Conservation (phyloP, 176 grass and related monocot species). For the Carex pumila region DNA sequence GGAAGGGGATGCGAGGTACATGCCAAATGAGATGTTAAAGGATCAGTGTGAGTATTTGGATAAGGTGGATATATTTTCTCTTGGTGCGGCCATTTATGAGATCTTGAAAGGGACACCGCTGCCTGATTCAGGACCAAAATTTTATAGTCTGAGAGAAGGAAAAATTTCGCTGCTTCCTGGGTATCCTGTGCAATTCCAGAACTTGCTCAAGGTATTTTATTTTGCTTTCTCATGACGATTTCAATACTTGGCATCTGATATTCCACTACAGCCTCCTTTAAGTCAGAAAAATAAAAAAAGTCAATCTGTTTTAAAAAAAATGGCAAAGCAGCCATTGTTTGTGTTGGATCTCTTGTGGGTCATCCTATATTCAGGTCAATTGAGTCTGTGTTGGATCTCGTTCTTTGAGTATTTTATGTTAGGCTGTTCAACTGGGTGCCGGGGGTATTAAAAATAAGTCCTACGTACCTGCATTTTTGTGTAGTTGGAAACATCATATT, state of each 20-base stretch:
- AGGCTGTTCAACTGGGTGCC: neutral
- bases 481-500: neutral
- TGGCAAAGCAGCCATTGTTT: neutral
- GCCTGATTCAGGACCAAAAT: slow-evolving; percentile 64
- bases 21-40: slow-evolving; percentile 91
- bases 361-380: neutral
- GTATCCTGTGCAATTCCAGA: slow-evolving; percentile 71
- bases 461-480: neutral
- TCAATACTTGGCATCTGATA: neutral
- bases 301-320: too few relatives aligned
- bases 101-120: slow-evolving; percentile 63
- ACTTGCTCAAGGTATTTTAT: slow-evolving; percentile 70
- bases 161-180: slow-evolving; percentile 86
- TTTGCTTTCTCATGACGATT: slow-evolving; percentile 13
- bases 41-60: slow-evolving; percentile 82
- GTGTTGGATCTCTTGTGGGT: neutral
- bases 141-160: slow-evolving; percentile 72
- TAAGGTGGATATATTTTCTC: slow-evolving; percentile 93
- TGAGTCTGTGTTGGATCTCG: neutral
- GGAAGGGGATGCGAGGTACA: slow-evolving; percentile 94
- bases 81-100: slow-evolving; percentile 74
- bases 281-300: neutral
- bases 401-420: neutral
- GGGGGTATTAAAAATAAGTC: neutral
- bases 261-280: neutral